Conservation (phyloP, 495 filamentous ascomycete genomes). For the Pseudotulostoma volvatum region DNA sequence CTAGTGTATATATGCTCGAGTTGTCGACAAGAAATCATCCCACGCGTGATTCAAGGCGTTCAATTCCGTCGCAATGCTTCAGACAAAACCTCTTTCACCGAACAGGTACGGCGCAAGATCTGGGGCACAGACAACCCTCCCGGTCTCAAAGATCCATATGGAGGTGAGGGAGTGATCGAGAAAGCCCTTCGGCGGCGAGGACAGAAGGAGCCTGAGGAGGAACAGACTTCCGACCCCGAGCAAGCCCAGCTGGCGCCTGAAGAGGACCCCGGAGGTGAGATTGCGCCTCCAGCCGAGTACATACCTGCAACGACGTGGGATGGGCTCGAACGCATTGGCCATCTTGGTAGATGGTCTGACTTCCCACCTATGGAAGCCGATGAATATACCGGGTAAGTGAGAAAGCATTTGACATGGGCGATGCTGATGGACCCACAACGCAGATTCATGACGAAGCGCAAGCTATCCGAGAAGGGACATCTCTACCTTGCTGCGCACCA, state of each 20-base stretch:
- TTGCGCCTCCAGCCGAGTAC: slow-evolving; percentile 23
- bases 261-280: slow-evolving; percentile 4
- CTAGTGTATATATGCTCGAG: slow-evolving; percentile 26
- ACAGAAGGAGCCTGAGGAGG: slow-evolving; percentile 1
- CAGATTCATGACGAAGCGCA: slow-evolving; percentile 11
- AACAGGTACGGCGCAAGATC: slow-evolving; percentile 34
- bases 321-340: slow-evolving; percentile 41
- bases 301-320: slow-evolving; percentile 39
- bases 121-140: slow-evolving; percentile 41
- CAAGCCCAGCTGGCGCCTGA: slow-evolving; percentile 6
- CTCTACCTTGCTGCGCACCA: slow-evolving; percentile 20
- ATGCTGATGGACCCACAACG: not conserved
- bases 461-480: slow-evolving; percentile 9
- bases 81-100: slow-evolving; percentile 25
- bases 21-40: slow-evolving; percentile 24
- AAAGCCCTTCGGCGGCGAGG: slow-evolving; percentile 10
- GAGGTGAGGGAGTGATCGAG: slow-evolving; percentile 20
- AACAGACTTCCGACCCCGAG: slow-evolving; percentile 2
- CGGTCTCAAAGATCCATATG: slow-evolving; percentile 37
- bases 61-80: slow-evolving; percentile 29
- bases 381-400: slow-evolving; percentile 15
- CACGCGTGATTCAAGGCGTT: slow-evolving; percentile 20
- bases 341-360: slow-evolving; percentile 30
- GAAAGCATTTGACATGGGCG: not conserved
- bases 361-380: slow-evolving; percentile 10